These are phyloP conservation scores for Lentinula novae-zelandiae DNA, from an alignment of 1,284 basidiomycete genomes.

Conservation along the genomic window DNA sequence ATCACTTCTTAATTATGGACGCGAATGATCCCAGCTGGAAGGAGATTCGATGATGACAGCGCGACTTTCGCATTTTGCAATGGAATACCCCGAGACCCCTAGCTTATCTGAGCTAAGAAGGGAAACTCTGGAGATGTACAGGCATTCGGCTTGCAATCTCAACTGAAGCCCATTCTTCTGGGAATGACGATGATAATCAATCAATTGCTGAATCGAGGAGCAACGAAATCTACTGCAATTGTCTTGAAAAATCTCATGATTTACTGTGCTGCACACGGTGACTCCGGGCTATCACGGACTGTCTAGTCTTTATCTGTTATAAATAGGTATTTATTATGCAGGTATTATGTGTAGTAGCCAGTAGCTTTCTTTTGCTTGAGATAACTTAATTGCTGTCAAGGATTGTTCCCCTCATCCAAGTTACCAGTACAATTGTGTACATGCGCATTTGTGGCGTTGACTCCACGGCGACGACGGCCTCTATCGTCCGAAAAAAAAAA, in stretches of 20 bases:
- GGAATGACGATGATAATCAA: background rate
- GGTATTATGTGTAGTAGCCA: no score
- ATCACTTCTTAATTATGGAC: constrained; percentile 73
- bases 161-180: background rate
- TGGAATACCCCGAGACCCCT: background rate
- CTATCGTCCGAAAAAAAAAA: background rate
- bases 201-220: background rate
- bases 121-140: background rate
- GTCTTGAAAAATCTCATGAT: background rate
- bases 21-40: constrained; percentile 56
- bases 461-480: background rate
- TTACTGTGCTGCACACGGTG: background rate
- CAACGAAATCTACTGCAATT: background rate
- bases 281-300: background rate
- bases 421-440: background rate
- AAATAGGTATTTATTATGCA: background rate
- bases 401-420: background rate
- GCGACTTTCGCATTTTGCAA: background rate
- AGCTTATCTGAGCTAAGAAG: no score
- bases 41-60: constrained; percentile 15
- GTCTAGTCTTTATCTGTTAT: background rate
- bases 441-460: background rate
- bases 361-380: no score
- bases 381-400: no score
- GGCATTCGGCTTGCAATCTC: background rate